A percentile compares a stretch with the other conserved stretches of the same genome.
Conservation (phyloP, 179 eudicot species). For the Actinidia chinensis region DNA sequence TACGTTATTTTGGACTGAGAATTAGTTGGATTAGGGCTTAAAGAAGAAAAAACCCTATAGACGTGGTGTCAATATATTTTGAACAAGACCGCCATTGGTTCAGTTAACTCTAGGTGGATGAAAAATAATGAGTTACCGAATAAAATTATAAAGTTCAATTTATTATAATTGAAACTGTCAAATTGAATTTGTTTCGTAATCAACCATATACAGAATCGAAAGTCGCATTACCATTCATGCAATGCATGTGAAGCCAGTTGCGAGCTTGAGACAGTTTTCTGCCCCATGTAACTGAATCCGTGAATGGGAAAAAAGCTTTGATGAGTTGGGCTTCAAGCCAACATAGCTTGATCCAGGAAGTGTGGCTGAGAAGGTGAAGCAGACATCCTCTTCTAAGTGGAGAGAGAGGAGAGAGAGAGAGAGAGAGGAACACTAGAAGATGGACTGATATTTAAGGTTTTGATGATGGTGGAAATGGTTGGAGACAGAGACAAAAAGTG, state of each 20-base stretch:
- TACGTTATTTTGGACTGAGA: too few species aligned
- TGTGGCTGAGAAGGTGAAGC: conserved; percentile 23
- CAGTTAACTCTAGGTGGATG: too few species aligned
- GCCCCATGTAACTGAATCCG: conserved; percentile 33
- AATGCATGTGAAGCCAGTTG: conserved; percentile 31
- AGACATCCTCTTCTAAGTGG: conserved; percentile 25
- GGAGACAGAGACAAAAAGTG: conserved; percentile 19
- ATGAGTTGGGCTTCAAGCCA: conserved; percentile 25
- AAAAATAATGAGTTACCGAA: too few species aligned
- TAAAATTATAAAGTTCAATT: too few species aligned
- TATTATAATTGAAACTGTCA: too few species aligned
- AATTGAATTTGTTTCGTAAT: too few species aligned
- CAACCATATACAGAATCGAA: background rate
- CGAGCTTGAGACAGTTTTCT: conserved; percentile 39
- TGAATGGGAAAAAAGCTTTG: conserved; percentile 27
- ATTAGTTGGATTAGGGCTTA: too few species aligned
- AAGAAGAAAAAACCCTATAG: too few species aligned
- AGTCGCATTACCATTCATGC: conserved; percentile 41
- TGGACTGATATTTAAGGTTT: background rate
- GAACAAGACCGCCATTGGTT: too few species aligned
- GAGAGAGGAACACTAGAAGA: background rate
- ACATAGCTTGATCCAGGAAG: conserved; percentile 26
- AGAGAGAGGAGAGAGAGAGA: background rate
- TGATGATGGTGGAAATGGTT: conserved; percentile 9
- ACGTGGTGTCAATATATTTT: too few species aligned